phyloP scores from a whole-genome alignment of 352 stramenopile genomes.

The Pythium apleroticum region DNA sequence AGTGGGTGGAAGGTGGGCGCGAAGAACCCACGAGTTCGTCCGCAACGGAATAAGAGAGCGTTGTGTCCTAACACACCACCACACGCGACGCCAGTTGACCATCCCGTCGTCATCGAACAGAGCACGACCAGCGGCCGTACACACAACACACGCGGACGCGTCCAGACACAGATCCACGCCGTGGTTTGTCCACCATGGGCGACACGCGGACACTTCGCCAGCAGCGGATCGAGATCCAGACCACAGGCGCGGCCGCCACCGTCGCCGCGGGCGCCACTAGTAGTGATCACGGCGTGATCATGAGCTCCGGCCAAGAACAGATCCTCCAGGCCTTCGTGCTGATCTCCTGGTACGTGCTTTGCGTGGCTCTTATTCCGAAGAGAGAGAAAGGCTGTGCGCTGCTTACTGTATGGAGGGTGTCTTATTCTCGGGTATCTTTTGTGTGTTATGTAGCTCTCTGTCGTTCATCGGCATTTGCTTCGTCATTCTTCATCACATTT shows the following conservation, averaged over 20 bases:
- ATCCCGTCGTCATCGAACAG: not conserved
- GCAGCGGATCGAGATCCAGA: slow-evolving; percentile 3
- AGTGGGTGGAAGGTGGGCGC: not conserved
- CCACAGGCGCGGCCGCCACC: not conserved
- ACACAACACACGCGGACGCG: not conserved
- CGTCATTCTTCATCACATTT: slow-evolving; percentile 64
- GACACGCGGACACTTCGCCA: not conserved
- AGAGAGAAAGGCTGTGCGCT: not conserved
- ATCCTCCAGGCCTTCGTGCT: slow-evolving; percentile 24
- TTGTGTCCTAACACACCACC: not conserved
- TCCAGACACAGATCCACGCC: not conserved
- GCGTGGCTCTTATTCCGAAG: not conserved
- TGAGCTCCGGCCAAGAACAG: slow-evolving; percentile 14
- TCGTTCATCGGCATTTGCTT: slow-evolving; percentile 65
- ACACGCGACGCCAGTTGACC: not conserved
- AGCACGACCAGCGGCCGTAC: not conserved
- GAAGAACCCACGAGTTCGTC: not conserved
- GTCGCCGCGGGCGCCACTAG: not conserved
- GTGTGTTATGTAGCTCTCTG: slow-evolving; percentile 35
- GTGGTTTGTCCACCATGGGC: not conserved
- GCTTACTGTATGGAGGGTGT: not conserved
- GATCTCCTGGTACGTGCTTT: slow-evolving; percentile 19
- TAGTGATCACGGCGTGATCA: not conserved
- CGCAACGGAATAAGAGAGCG: not conserved
- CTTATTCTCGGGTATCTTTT: not conserved